Evolutionary conservation across 2,329 filamentous ascomycete genomes (phyloP).

Genomic region (Diaporthe sp.): DNA sequence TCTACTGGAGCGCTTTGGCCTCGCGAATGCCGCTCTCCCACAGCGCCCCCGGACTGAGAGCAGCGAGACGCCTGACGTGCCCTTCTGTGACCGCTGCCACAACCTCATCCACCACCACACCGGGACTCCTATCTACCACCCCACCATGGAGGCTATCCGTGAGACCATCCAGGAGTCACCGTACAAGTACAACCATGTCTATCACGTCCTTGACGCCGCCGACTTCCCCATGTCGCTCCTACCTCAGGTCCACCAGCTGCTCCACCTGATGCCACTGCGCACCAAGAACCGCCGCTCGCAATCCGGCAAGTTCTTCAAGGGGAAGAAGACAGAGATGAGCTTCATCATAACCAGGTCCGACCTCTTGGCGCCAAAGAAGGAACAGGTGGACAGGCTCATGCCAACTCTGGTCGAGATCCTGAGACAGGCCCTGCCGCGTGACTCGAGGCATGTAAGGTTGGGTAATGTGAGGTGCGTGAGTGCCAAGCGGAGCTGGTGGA

Average conservation of each 20-base stretch:
- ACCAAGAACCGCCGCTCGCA: constrained; percentile 84
- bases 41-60: not conserved
- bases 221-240: constrained; percentile 97
- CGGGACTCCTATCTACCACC: constrained; percentile 80
- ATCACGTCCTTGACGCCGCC: constrained; percentile 93
- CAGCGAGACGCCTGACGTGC: constrained; percentile 51
- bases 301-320: constrained; percentile 71
- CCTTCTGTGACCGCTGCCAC: constrained; percentile 90
- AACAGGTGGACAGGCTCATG: constrained; percentile 87
- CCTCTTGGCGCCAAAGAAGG: constrained; percentile 83
- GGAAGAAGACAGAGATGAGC: constrained; percentile 80
- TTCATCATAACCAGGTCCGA: constrained; percentile 94
- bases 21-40: constrained; percentile 49
- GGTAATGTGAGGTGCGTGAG: constrained; percentile 91
- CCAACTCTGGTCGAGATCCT: constrained; percentile 84
- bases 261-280: constrained; percentile 79
- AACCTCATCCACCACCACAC: constrained; percentile 79
- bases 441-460: constrained; percentile 77
- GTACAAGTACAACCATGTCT: constrained; percentile 91
- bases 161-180: constrained; percentile 90
- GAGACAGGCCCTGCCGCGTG: constrained; percentile 77
- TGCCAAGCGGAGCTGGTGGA: constrained; percentile 91
- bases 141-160: constrained; percentile 81
- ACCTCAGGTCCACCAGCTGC: constrained; percentile 76
- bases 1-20: constrained; percentile 56